A percentile compares a stretch with the other conserved stretches of the same genome.
Evolutionary conservation across 2,329 filamentous ascomycete genomes (phyloP).

Genomic region (Neoarthrinium moseri): DNA sequence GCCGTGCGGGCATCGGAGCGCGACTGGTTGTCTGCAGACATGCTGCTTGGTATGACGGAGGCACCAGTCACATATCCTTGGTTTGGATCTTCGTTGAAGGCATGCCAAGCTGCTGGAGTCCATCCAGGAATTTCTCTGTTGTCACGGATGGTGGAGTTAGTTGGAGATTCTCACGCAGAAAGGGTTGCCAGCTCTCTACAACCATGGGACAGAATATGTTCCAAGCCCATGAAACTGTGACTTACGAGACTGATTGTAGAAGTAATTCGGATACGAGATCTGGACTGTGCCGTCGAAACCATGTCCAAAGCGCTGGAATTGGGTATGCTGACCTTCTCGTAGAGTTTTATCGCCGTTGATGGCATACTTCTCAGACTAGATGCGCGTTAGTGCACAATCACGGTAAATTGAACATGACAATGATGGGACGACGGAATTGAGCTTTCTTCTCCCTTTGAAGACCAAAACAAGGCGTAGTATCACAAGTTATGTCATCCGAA

Average conservation of each 20-base stretch:
- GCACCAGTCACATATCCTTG: constrained; percentile 34
- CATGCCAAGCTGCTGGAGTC: constrained; percentile 35
- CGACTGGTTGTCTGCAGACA: constrained; percentile 36
- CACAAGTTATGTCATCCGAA: too few species aligned
- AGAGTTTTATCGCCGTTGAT: constrained; percentile 19
- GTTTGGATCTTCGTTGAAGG: constrained; percentile 34
- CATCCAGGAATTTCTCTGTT: constrained; percentile 35
- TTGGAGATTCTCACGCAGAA: too few species aligned
- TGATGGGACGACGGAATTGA: too few species aligned
- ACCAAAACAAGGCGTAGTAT: too few species aligned
- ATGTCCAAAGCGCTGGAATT: constrained; percentile 27
- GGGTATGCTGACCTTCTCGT: constrained; percentile 21
- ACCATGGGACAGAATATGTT: too few species aligned
- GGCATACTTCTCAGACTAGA: constrained; percentile 36
- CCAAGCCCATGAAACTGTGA: background rate
- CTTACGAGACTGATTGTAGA: constrained; percentile 39
- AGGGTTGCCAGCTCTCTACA: too few species aligned
- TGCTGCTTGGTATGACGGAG: constrained; percentile 35
- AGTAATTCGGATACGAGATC: constrained; percentile 35
- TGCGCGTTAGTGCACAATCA: too few species aligned
- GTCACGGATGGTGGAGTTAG: too few species aligned
- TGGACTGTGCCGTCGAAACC: constrained; percentile 34
- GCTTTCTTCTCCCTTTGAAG: too few species aligned
- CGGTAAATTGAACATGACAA: too few species aligned
- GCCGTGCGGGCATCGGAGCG: constrained; percentile 38